Base-by-base conservation (phyloP, 495 filamentous ascomycete genomes). In the Penicillium ochrochloron region DNA sequence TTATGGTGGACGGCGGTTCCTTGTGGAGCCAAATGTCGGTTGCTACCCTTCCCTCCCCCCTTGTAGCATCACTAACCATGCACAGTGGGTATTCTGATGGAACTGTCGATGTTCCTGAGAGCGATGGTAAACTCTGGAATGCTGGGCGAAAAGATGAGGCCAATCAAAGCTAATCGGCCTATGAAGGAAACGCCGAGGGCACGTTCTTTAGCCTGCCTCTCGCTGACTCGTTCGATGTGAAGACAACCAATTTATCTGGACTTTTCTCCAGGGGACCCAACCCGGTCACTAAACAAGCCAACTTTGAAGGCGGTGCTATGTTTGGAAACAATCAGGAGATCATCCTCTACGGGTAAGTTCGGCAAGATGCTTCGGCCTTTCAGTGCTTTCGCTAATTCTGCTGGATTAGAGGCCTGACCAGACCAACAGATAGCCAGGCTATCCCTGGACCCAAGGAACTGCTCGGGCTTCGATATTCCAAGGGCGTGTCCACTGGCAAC, bases 121-220 rank as follows among this genome's bases (percentile, higher is more conserved):
- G 33, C 19, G 35, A 57, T 37, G 55, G 55, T 41, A 57, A 41
- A 3, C 31, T 23, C 33, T 25, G 31, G 55, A 57, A 19, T 5
- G 55, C 55, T 57, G 15, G 8, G 23, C 2, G 6, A 41, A 23
- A 33, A 29, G 35, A 57, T 57, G 25, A 37, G 21, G 33, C 55
- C 34, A 37, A 67, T 79, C 31, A 33, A 33, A 33, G 31, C 31
- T 33, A 33, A 33, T 33, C 31, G 31, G 31, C 31, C 31, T 7
- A 33, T 33, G 31, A 33, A 14, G 84, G 81, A 12, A 59, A 75
- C 0, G 90, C 89, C 75, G 75, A 83, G 66, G 76, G 81, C 0
- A 73, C 68, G 21, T 62, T 60, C 27, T 60, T 46, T 11, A 60
- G 64, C n/a, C 68, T 79, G 21, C 86, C 89, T 70, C 60, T 84